These are phyloP conservation scores for Fusarium stilboides DNA, from an alignment of 2,329 filamentous ascomycete genomes.

Conservation along the genomic window DNA sequence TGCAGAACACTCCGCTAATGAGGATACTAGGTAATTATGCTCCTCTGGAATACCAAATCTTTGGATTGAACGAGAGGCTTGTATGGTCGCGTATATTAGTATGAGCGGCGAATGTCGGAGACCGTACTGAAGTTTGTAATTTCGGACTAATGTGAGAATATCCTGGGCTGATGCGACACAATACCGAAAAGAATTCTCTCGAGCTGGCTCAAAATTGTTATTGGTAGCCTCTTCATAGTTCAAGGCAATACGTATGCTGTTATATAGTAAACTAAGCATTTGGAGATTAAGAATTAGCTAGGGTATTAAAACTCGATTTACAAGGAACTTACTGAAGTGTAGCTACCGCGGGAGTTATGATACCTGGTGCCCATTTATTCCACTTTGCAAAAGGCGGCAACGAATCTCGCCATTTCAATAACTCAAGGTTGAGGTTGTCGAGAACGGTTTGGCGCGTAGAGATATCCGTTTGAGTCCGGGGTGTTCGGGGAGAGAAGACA, in stretches of 20 bases:
- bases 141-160: neutral
- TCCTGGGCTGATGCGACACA: conserved; percentile 3
- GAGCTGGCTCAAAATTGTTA: neutral
- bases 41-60: conserved; percentile 14
- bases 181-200: neutral
- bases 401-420: neutral
- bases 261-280: neutral
- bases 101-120: conserved; percentile 10
- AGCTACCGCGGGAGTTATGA: neutral
- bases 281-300: neutral
- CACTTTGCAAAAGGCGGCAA: neutral
- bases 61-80: neutral
- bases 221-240: neutral
- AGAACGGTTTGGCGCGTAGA: neutral
- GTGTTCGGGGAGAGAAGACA: conserved; percentile 5
- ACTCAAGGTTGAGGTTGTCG: conserved; percentile 2
- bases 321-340: neutral
- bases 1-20: conserved; percentile 1
- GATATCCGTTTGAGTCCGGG: conserved; percentile 2
- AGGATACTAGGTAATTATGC: conserved; percentile 4
- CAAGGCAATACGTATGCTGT: conserved; percentile 5
- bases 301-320: accelerated
- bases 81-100: conserved; percentile 10
- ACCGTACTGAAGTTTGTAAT: conserved; percentile 11
- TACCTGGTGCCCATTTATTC: conserved; percentile 1